A percentile compares a stretch with the other conserved stretches of the same genome.
These are phyloP conservation scores for Euphrasia confusa DNA, from an alignment of 257 asterid genomes.

Conservation along the genomic window DNA sequence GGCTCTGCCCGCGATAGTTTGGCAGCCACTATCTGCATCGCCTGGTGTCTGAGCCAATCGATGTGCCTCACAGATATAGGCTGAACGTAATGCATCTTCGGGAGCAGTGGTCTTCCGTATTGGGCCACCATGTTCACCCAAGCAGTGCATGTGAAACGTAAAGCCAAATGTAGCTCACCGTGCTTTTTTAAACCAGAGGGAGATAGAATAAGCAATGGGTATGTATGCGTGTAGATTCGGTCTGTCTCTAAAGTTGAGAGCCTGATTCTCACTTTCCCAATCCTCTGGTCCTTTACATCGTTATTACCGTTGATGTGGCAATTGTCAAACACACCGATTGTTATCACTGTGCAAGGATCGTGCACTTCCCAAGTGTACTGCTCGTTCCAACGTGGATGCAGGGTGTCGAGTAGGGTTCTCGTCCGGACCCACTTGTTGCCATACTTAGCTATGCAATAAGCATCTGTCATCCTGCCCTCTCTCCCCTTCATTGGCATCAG, in stretches of 20 bases:
- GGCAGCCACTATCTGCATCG: constrained; percentile 66
- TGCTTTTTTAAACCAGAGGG: constrained; percentile 73
- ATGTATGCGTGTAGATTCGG: constrained; percentile 61
- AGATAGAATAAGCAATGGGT: constrained; percentile 65
- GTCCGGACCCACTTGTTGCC: constrained; percentile 98
- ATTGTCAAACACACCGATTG: constrained; percentile 79
- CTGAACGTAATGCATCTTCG: constrained; percentile 78
- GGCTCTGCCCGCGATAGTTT: constrained; percentile 72
- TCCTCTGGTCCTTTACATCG: constrained; percentile 59
- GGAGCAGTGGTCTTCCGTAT: constrained; percentile 70
- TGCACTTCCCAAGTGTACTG: constrained; percentile 95
- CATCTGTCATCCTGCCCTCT: constrained; percentile 61
- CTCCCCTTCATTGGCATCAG: constrained; percentile 66
- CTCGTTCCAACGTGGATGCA: constrained; percentile 82
- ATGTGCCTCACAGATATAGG: constrained; percentile 78
- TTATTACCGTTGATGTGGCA: constrained; percentile 68
- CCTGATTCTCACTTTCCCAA: constrained; percentile 84
- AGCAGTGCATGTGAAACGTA: constrained; percentile 75
- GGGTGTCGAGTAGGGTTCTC: constrained; percentile 66
- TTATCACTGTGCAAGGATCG: constrained; percentile 82
- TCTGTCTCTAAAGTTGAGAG: constrained; percentile 73
- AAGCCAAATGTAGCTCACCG: constrained; percentile 81
- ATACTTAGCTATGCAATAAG: constrained; percentile 86
- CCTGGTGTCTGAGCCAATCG: constrained; percentile 88
- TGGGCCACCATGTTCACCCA: constrained; percentile 77